A percentile compares a stretch with the other conserved stretches of the same genome.
Evolutionary conservation across 192 early-diverging fungal genomes (phyloP).

Genomic region (Lunasporangiospora selenospora): DNA sequence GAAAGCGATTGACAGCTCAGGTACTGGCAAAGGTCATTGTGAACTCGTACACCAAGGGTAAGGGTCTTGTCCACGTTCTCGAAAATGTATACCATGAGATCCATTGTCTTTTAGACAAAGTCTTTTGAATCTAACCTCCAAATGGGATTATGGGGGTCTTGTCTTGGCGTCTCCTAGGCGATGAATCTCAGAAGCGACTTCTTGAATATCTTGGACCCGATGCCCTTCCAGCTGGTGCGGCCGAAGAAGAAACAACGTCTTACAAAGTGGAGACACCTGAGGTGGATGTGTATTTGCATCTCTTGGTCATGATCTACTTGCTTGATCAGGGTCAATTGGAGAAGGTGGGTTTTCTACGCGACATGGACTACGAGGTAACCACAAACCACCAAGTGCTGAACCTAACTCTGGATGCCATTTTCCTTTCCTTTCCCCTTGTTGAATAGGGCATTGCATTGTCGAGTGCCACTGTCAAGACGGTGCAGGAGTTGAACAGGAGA

Average conservation of each 20-base stretch:
- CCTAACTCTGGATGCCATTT: neutral
- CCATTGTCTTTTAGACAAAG: neutral
- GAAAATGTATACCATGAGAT: neutral
- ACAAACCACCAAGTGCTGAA: too few species aligned
- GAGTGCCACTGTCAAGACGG: conserved; percentile 64
- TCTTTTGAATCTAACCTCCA: neutral
- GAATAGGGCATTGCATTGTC: conserved; percentile 75
- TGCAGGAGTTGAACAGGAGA: conserved; percentile 80
- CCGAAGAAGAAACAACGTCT: conserved; percentile 38
- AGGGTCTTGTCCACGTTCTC: neutral
- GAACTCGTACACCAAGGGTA: conserved; percentile 59
- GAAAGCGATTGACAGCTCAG: conserved; percentile 75
- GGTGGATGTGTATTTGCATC: conserved; percentile 83
- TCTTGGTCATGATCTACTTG: conserved; percentile 81
- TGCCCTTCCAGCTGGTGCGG: conserved; percentile 56
- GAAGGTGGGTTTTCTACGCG: conserved; percentile 62
- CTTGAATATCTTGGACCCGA: conserved; percentile 43
- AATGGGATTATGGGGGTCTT: neutral
- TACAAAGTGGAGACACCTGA: conserved; percentile 66
- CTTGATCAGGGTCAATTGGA: conserved; percentile 79
- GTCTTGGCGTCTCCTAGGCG: conserved; percentile 18
- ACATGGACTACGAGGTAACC: too few species aligned
- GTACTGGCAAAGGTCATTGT: conserved; percentile 67
- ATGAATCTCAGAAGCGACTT: conserved; percentile 35
- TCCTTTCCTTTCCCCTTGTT: conserved; percentile 2